phyloP scores from a whole-genome alignment of 208 protist species.

The Acanthamoeba castellanii region DNA sequence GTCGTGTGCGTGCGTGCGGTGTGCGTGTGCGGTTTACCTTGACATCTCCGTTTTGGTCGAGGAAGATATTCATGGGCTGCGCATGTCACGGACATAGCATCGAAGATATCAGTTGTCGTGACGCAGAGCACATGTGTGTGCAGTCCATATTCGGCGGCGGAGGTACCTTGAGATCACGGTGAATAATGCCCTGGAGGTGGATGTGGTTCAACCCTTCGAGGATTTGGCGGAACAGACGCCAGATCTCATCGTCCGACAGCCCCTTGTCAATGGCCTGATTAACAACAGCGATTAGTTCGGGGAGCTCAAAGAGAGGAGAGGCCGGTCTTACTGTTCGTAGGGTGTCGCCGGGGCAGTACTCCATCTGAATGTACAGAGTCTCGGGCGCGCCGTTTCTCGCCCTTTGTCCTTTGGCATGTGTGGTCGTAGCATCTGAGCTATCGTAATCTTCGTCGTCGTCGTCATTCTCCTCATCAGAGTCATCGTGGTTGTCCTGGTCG shows the following conservation, averaged over 20 bases:
- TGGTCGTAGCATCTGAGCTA: neutral
- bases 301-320: neutral
- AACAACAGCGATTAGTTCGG: neutral
- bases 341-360: constrained; percentile 86
- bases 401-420: neutral
- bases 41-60: constrained; percentile 86
- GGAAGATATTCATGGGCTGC: constrained; percentile 88
- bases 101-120: too few relatives aligned
- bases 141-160: neutral
- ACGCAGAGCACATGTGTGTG: too few relatives aligned
- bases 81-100: constrained; percentile 57
- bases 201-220: constrained; percentile 89
- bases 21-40: constrained; percentile 74
- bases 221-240: constrained; percentile 88
- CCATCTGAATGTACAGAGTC: constrained; percentile 90
- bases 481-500: constrained; percentile 56
- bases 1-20: neutral
- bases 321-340: constrained; percentile 61
- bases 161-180: neutral
- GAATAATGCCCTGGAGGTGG: constrained; percentile 76
- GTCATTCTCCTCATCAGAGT: constrained; percentile 7
- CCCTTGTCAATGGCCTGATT: constrained; percentile 76
- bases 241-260: constrained; percentile 81
- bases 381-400: constrained; percentile 31
- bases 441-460: constrained; percentile 70